These are phyloP conservation scores for Tetradesmus obliquus DNA, from an alignment of 139 green algal species.

Conservation along the genomic window DNA sequence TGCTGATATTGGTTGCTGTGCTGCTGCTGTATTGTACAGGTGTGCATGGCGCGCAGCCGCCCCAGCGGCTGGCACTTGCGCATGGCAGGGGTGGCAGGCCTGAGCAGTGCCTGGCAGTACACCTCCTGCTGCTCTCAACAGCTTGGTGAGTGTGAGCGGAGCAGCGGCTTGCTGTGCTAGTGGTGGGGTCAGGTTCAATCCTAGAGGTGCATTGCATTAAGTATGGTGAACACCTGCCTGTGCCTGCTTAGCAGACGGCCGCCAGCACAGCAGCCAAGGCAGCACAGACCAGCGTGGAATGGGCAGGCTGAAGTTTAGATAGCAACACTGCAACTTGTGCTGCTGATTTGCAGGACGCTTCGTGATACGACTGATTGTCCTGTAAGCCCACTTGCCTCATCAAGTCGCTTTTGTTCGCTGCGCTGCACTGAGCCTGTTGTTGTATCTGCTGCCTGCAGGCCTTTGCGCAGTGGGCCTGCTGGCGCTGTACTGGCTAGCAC, in stretches of 20 bases:
- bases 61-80: not conserved
- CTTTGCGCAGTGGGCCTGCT: slow-evolving; percentile 11
- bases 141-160: slow-evolving; percentile 23
- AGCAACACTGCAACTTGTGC: no score
- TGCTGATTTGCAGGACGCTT: no score
- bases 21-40: slow-evolving; percentile 23
- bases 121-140: slow-evolving; percentile 12
- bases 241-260: not conserved
- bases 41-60: not conserved
- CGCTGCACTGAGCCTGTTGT: not conserved
- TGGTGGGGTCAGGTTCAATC: no score
- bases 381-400: not conserved
- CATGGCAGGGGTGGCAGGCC: not conserved
- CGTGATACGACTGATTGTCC: no score
- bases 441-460: not conserved
- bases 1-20: not conserved
- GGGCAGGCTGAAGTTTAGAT: no score
- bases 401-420: not conserved
- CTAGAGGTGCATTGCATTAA: no score
- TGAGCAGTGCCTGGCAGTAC: slow-evolving; percentile 3
- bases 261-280: not conserved
- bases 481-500: slow-evolving; percentile 26
- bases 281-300: no score
- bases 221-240: no score
- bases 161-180: not conserved